Evolutionary conservation across 805 yeast species (phyloP), one percentile per base, ranked within the genome.

Genomic region (Kluyveromyces starmeri): DNA sequence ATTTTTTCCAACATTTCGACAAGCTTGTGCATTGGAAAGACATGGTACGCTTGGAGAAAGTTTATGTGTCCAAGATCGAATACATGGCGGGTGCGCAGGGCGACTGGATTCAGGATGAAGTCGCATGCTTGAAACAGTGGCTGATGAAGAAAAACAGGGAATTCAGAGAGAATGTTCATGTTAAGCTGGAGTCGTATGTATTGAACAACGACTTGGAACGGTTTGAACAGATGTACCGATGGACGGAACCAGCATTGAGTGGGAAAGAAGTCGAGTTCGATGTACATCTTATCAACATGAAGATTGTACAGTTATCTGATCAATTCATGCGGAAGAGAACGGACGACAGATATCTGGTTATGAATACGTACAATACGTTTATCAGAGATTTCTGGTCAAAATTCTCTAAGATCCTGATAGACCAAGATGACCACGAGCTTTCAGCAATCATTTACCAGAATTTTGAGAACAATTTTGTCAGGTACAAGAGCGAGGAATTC

Each of bases 401-500:
- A n/a, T 43, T 50, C 27, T 31, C 50, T 3, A 30, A 40, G 22
- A 30, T 50, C 13, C 31, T 55, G 5, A 39, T 41, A 9, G 44
- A 50, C 29, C 44, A 50, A 25, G 53, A 51, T 38, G 51, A 54
- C 34, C 55, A 54, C 36, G 47, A 41, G 11, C 30, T 51, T 10
- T 51, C 56, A 1, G 40, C 45, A 14, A 40, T 43, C 4, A 37
- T 55, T 3, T 51, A 42, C 27, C 38, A 45, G 21, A 42, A 47
- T 35, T 51, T 55, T 34, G 55, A 48, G 21, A 43, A 36, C 12
- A 43, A 51, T 17, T 53, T 51, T 34, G 32, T 53, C 9, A 34
- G 41, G 16, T 58, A 77, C 29, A 60, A 89, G 39, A 71, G 67
- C 2, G 46, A 51, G 2, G 84, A 83, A 46, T 68, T 78, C 13